A percentile compares a stretch with the other conserved stretches of the same genome.
These are phyloP conservation scores for Bombardia bombarda DNA, from an alignment of 495 filamentous ascomycete genomes.

Conservation along the genomic window DNA sequence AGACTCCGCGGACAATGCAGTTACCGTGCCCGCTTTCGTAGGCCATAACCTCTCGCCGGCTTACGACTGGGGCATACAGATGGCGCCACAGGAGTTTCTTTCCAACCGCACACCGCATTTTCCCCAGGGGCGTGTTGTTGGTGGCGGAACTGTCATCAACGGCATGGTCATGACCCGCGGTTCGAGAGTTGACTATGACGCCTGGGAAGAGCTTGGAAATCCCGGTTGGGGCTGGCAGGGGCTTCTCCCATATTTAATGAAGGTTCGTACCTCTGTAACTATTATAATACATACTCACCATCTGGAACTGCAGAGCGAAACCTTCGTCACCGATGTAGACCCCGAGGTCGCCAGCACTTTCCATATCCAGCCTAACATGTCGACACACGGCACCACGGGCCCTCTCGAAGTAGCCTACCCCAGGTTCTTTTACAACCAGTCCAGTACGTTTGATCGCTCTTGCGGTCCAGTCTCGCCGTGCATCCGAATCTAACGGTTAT, in stretches of 20 bases:
- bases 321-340: slow-evolving; percentile 11
- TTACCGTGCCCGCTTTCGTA: slow-evolving; percentile 15
- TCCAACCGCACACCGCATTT: slow-evolving; percentile 27
- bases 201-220: slow-evolving; percentile 53
- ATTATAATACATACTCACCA: slow-evolving; percentile 1
- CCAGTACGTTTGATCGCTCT: slow-evolving; percentile 23
- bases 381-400: slow-evolving; percentile 29
- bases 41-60: slow-evolving; percentile 12
- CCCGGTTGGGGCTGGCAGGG: slow-evolving; percentile 55
- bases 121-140: slow-evolving; percentile 32
- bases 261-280: slow-evolving; percentile 18
- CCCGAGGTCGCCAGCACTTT: slow-evolving; percentile 11
- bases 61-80: slow-evolving; percentile 19
- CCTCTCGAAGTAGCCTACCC: slow-evolving; percentile 47
- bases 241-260: slow-evolving; percentile 52
- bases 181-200: slow-evolving; percentile 42
- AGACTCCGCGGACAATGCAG: slow-evolving; percentile 7
- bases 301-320: slow-evolving; percentile 11
- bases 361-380: slow-evolving; percentile 30
- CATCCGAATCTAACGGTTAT: slow-evolving; percentile 5
- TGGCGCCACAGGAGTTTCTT: slow-evolving; percentile 24
- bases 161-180: slow-evolving; percentile 39
- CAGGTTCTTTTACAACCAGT: slow-evolving; percentile 39
- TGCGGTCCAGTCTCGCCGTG: not conserved
- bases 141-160: slow-evolving; percentile 42